Evolutionary conservation across 2,329 filamentous ascomycete species (phyloP).

Genomic region (Emmonsiellopsis sp.): DNA sequence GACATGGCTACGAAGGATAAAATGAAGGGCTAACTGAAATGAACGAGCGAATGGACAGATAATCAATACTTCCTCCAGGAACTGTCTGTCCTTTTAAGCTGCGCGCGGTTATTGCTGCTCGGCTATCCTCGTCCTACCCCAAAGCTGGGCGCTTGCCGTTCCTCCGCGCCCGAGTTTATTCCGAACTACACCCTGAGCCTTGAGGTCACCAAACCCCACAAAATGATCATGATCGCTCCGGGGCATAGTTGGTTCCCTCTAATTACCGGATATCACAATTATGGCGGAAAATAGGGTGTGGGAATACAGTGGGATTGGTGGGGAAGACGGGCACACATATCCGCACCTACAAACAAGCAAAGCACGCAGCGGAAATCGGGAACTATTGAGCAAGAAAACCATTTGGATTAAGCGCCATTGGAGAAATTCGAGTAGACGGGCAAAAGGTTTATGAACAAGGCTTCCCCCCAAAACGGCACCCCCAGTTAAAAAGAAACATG

Average conservation of each 20-base stretch:
- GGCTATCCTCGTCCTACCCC: neutral
- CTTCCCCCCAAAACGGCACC: conserved; percentile 34
- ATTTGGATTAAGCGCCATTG: conserved; percentile 37
- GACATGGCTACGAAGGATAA: conserved; percentile 17
- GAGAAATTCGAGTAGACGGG: conserved; percentile 24
- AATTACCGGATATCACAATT: neutral
- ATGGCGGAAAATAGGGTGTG: neutral
- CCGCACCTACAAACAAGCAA: too few relatives aligned
- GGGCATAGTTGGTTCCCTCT: neutral
- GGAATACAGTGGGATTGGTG: neutral
- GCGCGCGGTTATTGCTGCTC: neutral
- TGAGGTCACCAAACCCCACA: neutral
- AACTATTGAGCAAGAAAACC: conserved; percentile 21
- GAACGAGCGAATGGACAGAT: neutral
- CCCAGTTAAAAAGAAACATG: conserved; percentile 20
- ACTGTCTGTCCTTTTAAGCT: neutral
- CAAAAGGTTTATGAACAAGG: conserved; percentile 33
- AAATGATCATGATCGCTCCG: neutral
- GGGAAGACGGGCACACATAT: neutral
- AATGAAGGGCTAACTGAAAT: neutral
- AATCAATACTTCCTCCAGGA: too few relatives aligned
- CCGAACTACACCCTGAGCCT: neutral
- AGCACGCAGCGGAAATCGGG: neutral
- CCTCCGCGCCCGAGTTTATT: neutral
- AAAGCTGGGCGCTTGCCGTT: neutral